Evolutionary conservation across 139 green algal genomes (phyloP).

Genomic region (Gonium pectorale): DNA sequence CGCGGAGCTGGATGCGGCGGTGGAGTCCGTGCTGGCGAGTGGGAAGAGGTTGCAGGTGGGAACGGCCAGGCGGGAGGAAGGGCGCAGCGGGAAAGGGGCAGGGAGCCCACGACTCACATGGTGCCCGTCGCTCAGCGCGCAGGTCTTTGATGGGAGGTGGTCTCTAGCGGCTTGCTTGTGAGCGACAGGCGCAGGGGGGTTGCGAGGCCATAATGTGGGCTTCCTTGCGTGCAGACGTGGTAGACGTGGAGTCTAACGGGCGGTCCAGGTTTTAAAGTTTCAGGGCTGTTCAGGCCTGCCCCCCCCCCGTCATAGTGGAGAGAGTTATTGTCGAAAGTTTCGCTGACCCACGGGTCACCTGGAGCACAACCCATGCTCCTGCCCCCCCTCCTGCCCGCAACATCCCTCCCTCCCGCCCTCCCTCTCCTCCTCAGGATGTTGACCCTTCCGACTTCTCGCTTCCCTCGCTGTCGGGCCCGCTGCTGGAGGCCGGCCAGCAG

Average conservation of each 20-base stretch:
- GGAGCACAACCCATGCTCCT: background rate
- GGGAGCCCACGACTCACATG: no score
- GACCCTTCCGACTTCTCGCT: conserved; percentile 60
- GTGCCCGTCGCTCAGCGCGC: no score
- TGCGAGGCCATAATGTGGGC: no score
- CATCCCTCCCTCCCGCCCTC: background rate
- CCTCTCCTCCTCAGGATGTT: conserved; percentile 43
- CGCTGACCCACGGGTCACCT: background rate
- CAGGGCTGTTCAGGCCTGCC: no score
- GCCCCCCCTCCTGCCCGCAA: background rate
- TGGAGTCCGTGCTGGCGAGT: conserved; percentile 41
- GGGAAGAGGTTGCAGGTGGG: conserved; percentile 11
- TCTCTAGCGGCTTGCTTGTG: no score
- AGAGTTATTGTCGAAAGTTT: background rate
- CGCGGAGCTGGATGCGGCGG: conserved; percentile 56
- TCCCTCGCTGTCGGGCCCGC: conserved; percentile 62
- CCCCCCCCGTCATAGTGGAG: background rate
- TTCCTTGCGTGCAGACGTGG: no score
- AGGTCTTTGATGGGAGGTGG: no score
- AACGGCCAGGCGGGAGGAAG: no score
- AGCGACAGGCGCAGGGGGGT: no score
- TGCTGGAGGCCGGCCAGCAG: conserved; percentile 47
- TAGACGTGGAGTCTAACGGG: no score
- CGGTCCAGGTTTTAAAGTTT: no score
- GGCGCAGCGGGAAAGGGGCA: no score